phyloP scores from a whole-genome alignment of 768 basidiomycete species.

The Dacryopinax primogenitus region DNA sequence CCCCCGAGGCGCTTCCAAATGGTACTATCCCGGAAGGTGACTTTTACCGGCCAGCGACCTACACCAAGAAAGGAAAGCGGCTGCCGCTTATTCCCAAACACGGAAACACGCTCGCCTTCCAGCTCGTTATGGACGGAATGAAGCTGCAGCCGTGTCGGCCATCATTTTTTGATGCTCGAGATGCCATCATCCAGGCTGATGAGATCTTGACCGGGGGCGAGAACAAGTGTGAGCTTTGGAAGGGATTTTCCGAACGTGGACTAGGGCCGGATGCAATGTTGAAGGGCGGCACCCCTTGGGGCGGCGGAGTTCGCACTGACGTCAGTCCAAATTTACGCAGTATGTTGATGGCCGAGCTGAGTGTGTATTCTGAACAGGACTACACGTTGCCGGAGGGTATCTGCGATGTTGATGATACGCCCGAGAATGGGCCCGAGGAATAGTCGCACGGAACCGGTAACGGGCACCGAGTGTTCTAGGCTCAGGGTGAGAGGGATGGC shows the following conservation, averaged over 20 bases:
- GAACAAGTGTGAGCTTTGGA: constrained; percentile 82
- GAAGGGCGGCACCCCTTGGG: constrained; percentile 75
- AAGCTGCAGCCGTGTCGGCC: constrained; percentile 90
- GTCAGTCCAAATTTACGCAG: constrained; percentile 26
- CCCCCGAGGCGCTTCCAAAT: constrained; percentile 52
- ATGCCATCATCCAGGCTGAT: constrained; percentile 85
- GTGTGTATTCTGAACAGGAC: constrained; percentile 27
- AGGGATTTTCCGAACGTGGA: constrained; percentile 69
- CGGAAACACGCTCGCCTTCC: constrained; percentile 74
- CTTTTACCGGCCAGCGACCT: constrained; percentile 49
- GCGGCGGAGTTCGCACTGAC: constrained; percentile 71
- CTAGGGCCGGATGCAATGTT: constrained; percentile 67
- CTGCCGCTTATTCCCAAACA: constrained; percentile 68
- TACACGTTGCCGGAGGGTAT: constrained; percentile 33
- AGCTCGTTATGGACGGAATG: constrained; percentile 84
- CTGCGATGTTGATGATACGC: constrained; percentile 19
- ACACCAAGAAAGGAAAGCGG: constrained; percentile 32
- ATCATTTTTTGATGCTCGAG: constrained; percentile 73
- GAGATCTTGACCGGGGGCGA: constrained; percentile 80
- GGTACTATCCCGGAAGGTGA: constrained; percentile 54
- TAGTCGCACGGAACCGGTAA: no score
- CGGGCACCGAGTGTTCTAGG: no score
- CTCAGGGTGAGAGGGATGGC: background rate
- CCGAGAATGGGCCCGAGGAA: constrained; percentile 13
- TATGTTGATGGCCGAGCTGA: background rate